Evolutionary conservation across 2,329 filamentous ascomycete species (phyloP).

Genomic region (Alternaria gansuensis): DNA sequence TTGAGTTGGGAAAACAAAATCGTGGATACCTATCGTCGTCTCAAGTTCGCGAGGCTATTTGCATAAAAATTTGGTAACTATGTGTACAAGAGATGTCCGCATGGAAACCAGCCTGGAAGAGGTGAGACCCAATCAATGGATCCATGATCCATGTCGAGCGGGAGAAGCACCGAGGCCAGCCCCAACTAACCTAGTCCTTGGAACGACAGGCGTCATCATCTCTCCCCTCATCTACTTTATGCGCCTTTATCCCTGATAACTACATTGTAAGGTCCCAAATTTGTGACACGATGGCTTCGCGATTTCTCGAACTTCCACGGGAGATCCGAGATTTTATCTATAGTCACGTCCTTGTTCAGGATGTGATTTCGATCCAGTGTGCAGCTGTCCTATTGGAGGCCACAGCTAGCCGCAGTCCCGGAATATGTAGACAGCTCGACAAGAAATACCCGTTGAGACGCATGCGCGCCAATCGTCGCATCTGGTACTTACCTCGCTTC

Average conservation of each 20-base stretch:
- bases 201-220: conserved; percentile 13
- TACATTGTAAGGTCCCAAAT: neutral
- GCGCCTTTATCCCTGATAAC: neutral
- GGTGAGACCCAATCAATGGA: neutral
- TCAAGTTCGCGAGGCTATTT: neutral
- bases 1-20: too few relatives aligned
- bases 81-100: neutral
- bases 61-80: neutral
- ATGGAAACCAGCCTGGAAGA: neutral
- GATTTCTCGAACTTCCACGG: conserved; percentile 28
- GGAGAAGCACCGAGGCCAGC: neutral
- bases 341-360: conserved; percentile 28
- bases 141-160: neutral
- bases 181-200: neutral
- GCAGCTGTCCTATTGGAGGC: conserved; percentile 17
- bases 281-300: conserved; percentile 17
- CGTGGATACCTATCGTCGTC: too few relatives aligned
- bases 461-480: conserved; percentile 19
- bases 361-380: conserved; percentile 28
- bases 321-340: conserved; percentile 37
- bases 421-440: conserved; percentile 15
- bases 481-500: conserved; percentile 31
- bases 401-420: conserved; percentile 11
- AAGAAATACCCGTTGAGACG: conserved; percentile 21
- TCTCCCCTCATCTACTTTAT: neutral